These are phyloP conservation scores for Pyricularia pennisetigena DNA, from an alignment of 2,329 filamentous ascomycete species.

Conservation along the genomic window DNA sequence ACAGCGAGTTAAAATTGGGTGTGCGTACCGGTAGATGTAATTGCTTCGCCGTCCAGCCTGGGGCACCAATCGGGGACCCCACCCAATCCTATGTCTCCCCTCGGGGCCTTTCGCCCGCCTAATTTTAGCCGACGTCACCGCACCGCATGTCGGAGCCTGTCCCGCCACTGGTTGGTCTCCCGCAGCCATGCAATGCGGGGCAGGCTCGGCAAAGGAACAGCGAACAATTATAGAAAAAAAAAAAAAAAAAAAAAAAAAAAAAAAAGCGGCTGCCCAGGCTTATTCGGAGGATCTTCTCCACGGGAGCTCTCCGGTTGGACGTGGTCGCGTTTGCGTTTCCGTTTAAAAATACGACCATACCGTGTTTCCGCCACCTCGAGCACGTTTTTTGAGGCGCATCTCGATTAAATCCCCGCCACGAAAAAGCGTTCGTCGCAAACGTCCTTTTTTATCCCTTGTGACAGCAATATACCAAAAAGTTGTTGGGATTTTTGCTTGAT, in stretches of 20 bases:
- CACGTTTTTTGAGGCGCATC: neutral
- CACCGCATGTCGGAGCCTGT: neutral
- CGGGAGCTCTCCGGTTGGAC: neutral
- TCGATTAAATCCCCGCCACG: neutral
- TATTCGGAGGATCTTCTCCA: neutral
- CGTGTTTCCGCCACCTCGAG: neutral
- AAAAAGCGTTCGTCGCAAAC: neutral
- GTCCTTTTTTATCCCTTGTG: neutral
- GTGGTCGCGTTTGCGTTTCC: neutral
- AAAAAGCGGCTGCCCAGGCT: neutral
- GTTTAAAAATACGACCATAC: neutral
- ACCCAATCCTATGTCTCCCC: neutral
- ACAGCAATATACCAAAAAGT: no score
- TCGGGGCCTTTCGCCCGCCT: neutral
- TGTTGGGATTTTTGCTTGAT: neutral
- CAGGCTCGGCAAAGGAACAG: neutral
- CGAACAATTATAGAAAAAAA: neutral
- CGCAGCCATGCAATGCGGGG: neutral
- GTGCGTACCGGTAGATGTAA: neutral
- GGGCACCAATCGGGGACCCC: neutral
- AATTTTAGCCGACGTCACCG: neutral
- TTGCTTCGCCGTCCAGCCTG: no score
- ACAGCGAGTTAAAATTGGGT: no score
- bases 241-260: neutral
- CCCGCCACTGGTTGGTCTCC: neutral